Conservation (phyloP, 345 rosid genomes). For the Sonneratia caseolaris region DNA sequence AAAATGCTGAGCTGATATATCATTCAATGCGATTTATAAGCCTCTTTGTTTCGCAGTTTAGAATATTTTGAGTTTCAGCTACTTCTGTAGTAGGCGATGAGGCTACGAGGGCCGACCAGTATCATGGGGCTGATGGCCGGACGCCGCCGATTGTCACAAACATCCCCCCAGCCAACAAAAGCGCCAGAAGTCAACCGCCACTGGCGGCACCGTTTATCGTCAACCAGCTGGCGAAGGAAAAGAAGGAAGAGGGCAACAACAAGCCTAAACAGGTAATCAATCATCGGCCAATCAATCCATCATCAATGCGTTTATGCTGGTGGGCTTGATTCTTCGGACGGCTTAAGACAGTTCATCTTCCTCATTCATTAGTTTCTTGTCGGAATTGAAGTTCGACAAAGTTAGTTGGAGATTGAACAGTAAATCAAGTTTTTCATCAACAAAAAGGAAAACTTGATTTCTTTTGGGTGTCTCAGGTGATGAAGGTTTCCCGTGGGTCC, state of each 20-base stretch:
- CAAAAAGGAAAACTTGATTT: neutral
- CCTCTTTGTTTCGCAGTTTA: too few relatives aligned
- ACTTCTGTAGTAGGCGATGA: too few relatives aligned
- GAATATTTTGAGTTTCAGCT: too few relatives aligned
- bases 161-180: too few relatives aligned
- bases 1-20: too few relatives aligned
- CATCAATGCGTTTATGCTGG: neutral
- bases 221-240: slow-evolving; percentile 11
- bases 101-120: too few relatives aligned
- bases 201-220: too few relatives aligned
- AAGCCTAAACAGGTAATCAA: slow-evolving; percentile 25
- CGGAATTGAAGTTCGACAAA: neutral
- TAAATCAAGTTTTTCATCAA: neutral
- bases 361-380: neutral
- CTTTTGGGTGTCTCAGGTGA: slow-evolving; percentile 23
- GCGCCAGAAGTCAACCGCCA: too few relatives aligned
- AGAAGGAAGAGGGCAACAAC: slow-evolving; percentile 20
- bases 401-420: neutral
- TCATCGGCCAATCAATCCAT: neutral
- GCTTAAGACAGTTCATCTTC: neutral
- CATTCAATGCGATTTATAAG: too few relatives aligned
- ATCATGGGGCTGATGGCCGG: too few relatives aligned
- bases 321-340: neutral
- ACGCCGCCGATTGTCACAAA: too few relatives aligned
- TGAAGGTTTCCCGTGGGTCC: too few relatives aligned